These are phyloP conservation scores for Colletotrichum tofieldiae DNA, from an alignment of 2,329 filamentous ascomycete species.

Conservation along the genomic window DNA sequence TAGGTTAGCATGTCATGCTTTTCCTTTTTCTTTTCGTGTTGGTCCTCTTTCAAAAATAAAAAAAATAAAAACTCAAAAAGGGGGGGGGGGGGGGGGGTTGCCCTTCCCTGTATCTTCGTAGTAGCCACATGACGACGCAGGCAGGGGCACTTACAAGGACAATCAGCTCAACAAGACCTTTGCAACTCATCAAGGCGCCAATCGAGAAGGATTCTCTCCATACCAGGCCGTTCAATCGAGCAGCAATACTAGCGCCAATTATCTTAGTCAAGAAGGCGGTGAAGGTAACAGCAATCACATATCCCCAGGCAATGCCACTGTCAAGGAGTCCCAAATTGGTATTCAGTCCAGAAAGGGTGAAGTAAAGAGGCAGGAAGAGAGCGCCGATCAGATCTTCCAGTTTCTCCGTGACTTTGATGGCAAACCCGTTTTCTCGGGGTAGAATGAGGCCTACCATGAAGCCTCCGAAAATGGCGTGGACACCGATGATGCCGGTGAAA, in stretches of 20 bases:
- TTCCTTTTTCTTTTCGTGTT: too few species aligned
- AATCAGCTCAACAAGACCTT: constrained; percentile 94
- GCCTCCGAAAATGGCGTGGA: constrained; percentile 94
- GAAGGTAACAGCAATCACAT: constrained; percentile 86
- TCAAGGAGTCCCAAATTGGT: constrained; percentile 90
- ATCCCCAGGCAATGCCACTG: constrained; percentile 88
- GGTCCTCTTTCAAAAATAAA: too few species aligned
- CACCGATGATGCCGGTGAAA: constrained; percentile 91
- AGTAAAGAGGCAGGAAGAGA: constrained; percentile 91
- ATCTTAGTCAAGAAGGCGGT: constrained; percentile 92
- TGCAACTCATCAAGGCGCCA: constrained; percentile 95
- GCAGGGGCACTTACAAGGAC: constrained; percentile 76
- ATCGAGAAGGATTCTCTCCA: constrained; percentile 94
- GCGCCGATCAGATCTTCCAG: constrained; percentile 91
- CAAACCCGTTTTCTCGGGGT: constrained; percentile 90
- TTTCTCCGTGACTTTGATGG: constrained; percentile 93
- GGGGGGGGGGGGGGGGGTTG: background rate
- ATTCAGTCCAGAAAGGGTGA: constrained; percentile 90
- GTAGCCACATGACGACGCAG: background rate
- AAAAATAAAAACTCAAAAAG: too few species aligned
- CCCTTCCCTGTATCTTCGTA: background rate
- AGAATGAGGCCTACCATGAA: constrained; percentile 93
- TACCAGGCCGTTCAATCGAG: constrained; percentile 81
- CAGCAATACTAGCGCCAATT: constrained; percentile 84
- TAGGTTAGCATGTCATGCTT: background rate